phyloP scores from a whole-genome alignment of 2,329 filamentous ascomycete species.

The Chrysoporthe puriensis region DNA sequence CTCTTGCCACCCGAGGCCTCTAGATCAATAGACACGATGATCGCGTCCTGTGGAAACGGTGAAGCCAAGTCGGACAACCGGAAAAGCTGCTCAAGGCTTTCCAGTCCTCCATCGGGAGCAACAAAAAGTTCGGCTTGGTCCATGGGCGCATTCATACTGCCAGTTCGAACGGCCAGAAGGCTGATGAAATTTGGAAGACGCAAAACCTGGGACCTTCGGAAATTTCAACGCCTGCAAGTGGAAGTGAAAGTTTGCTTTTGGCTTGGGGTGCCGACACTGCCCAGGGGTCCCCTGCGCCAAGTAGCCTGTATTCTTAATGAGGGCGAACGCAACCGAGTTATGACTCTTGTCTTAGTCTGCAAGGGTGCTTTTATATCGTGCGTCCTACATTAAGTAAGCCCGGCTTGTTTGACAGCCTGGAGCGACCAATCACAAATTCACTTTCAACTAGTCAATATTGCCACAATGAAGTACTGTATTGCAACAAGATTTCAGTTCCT shows the following conservation, averaged over 20 bases:
- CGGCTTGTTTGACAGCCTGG: no score
- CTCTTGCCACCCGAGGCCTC: not conserved
- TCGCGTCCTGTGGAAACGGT: no score
- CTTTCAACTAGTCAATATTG: no score
- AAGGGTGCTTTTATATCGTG: no score
- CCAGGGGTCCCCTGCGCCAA: not conserved
- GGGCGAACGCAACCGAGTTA: no score
- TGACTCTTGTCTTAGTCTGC: no score
- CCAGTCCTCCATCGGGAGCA: constrained; percentile 17
- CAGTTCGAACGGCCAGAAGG: not conserved
- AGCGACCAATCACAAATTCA: no score
- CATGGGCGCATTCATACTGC: not conserved
- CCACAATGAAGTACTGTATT: no score
- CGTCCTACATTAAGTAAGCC: no score
- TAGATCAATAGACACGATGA: not conserved
- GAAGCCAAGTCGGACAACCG: not conserved
- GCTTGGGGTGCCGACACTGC: not conserved
- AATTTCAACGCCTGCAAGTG: not conserved
- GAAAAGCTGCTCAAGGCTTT: not conserved
- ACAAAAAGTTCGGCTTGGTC: not conserved
- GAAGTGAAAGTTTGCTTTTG: not conserved
- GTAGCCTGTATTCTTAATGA: no score
- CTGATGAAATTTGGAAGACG: not conserved
- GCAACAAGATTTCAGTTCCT: no score
- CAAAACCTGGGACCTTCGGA: not conserved